Evolutionary conservation across 495 filamentous ascomycete genomes (phyloP).

Genomic region (Aspergillus sclerotioniger): DNA sequence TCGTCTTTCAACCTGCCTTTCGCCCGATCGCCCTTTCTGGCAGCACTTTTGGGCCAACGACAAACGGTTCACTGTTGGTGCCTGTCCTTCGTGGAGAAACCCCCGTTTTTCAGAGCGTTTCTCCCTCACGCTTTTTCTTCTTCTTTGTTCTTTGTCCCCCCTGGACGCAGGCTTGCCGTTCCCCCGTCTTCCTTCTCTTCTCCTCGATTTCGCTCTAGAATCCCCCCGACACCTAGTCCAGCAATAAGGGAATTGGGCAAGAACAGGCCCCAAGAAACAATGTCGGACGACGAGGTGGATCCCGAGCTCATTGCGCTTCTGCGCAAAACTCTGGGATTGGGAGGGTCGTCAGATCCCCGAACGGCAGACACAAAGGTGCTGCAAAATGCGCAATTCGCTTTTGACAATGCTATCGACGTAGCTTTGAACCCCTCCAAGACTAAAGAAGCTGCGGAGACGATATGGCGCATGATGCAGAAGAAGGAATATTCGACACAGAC

Average conservation of each 20-base stretch:
- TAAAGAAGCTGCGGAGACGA: conserved; percentile 74
- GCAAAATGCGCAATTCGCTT: conserved; percentile 77
- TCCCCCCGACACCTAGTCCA: neutral
- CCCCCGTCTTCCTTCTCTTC: conserved; percentile 7
- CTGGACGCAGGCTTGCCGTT: neutral
- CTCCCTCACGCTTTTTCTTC: conserved; percentile 3
- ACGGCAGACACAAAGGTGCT: conserved; percentile 74
- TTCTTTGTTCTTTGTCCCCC: conserved; percentile 1
- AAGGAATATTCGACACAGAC: conserved; percentile 77
- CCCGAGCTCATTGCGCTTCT: conserved; percentile 84
- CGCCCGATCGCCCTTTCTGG: conserved; percentile 3
- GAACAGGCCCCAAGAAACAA: conserved; percentile 23
- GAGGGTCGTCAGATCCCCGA: conserved; percentile 49
- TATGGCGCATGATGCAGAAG: conserved; percentile 77
- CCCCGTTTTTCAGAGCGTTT: conserved; percentile 4
- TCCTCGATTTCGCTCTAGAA: neutral
- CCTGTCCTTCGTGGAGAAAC: conserved; percentile 7
- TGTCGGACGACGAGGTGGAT: conserved; percentile 90
- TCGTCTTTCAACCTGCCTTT: conserved; percentile 2
- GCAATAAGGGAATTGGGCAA: neutral
- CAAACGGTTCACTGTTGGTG: conserved; percentile 12
- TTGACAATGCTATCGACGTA: conserved; percentile 91
- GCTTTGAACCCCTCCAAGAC: conserved; percentile 74
- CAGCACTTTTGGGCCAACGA: conserved; percentile 19
- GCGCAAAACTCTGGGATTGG: conserved; percentile 70